A percentile compares a stretch with the other conserved stretches of the same genome.
phyloP scores from a whole-genome alignment of 2,329 filamentous ascomycete genomes.

The Monilinia fructicola region DNA sequence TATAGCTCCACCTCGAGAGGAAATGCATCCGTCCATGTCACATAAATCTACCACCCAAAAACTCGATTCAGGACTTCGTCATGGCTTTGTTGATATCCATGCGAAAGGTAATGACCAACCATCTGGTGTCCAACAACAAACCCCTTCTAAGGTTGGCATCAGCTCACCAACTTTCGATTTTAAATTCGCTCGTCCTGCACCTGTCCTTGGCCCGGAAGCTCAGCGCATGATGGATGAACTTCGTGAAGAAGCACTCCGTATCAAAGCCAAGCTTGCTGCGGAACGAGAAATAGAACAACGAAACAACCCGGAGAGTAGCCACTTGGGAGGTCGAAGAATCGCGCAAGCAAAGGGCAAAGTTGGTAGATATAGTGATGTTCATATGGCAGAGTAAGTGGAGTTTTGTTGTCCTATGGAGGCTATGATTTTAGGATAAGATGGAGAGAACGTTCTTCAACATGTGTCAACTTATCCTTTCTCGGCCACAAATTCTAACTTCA shows the following conservation, averaged over 20 bases:
- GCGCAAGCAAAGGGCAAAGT: conserved; percentile 77
- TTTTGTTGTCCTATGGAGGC: neutral
- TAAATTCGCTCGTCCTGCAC: conserved; percentile 55
- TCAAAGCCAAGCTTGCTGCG: conserved; percentile 66
- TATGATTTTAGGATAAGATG: neutral
- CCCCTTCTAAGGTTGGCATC: conserved; percentile 60
- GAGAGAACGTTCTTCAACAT: neutral
- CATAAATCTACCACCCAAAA: conserved; percentile 73
- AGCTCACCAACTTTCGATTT: conserved; percentile 66
- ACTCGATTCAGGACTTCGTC: conserved; percentile 74
- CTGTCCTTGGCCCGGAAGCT: conserved; percentile 60
- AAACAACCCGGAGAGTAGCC: conserved; percentile 46
- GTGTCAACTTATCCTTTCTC: neutral
- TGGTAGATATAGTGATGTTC: conserved; percentile 77
- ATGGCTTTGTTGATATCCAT: conserved; percentile 75
- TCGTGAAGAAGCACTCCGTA: conserved; percentile 67
- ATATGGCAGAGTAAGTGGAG: conserved; percentile 62
- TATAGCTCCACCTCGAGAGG: conserved; percentile 68
- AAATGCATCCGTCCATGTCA: conserved; percentile 89
- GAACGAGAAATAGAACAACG: conserved; percentile 56
- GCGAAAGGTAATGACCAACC: conserved; percentile 43
- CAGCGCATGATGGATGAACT: conserved; percentile 64
- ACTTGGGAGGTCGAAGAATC: conserved; percentile 62
- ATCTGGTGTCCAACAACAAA: conserved; percentile 52
- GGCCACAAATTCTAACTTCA: conserved; percentile 1